phyloP scores from a whole-genome alignment of 2,329 filamentous ascomycete genomes.

The Fusarium sp. region DNA sequence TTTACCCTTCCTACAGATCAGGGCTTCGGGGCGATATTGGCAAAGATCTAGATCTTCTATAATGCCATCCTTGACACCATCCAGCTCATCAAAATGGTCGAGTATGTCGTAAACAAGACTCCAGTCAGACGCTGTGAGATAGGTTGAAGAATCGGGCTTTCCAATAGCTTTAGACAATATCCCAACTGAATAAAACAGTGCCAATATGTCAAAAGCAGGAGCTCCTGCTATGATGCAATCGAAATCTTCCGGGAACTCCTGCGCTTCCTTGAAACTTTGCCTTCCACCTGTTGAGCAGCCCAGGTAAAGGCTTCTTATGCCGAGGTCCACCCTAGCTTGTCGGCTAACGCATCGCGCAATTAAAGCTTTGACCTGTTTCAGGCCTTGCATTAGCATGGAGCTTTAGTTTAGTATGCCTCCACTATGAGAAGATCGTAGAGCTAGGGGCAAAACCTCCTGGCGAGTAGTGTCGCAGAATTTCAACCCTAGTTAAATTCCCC shows the following conservation, averaged over 20 bases:
- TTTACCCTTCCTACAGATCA: constrained; percentile 48
- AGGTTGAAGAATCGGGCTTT: neutral
- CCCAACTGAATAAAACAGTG: constrained; percentile 45
- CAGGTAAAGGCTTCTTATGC: constrained; percentile 61
- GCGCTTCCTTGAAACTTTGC: constrained; percentile 65
- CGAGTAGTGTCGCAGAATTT: too few relatives aligned
- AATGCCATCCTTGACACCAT: constrained; percentile 61
- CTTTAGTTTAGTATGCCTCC: too few relatives aligned
- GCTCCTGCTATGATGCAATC: constrained; percentile 60
- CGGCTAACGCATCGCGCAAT: too few relatives aligned
- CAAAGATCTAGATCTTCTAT: constrained; percentile 60
- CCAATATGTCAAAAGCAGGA: constrained; percentile 58
- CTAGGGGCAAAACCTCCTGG: too few relatives aligned
- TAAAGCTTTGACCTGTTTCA: too few relatives aligned
- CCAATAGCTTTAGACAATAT: neutral
- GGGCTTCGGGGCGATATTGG: constrained; percentile 54
- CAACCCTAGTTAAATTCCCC: too few relatives aligned
- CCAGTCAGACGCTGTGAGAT: neutral
- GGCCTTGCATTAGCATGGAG: too few relatives aligned
- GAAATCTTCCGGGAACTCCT: constrained; percentile 66
- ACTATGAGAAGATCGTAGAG: too few relatives aligned
- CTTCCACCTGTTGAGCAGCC: constrained; percentile 70
- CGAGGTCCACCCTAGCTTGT: too few relatives aligned
- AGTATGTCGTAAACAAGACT: constrained; percentile 53
- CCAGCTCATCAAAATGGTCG: constrained; percentile 61